Evolutionary conservation across 306 rosid genomes (phyloP).

Genomic region (Ceratonia siliqua): DNA sequence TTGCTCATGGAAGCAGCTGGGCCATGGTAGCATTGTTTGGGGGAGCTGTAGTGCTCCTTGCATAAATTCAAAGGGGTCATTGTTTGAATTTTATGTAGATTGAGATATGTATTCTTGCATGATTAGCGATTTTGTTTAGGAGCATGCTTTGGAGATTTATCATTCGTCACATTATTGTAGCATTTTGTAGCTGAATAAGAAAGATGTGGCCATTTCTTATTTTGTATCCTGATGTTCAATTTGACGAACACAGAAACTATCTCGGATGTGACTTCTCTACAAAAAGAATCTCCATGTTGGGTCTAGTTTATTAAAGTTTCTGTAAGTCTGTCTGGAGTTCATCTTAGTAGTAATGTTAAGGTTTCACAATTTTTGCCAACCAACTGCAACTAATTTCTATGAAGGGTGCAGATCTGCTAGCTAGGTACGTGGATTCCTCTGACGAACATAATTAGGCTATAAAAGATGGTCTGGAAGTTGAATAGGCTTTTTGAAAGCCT

Average conservation of each 20-base stretch:
- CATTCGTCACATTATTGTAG: constrained; percentile 12
- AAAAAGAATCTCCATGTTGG: background rate
- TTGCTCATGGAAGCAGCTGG: constrained; percentile 38
- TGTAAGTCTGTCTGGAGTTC: too few species aligned
- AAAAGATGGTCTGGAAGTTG: background rate
- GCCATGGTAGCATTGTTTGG: constrained; percentile 37
- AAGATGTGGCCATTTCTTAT: constrained; percentile 28
- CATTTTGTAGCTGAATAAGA: constrained; percentile 48
- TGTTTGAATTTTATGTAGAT: constrained; percentile 26
- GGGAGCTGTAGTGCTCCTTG: constrained; percentile 37
- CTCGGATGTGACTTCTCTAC: background rate
- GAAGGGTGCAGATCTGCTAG: background rate
- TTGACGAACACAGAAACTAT: background rate
- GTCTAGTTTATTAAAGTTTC: background rate
- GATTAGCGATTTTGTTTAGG: constrained; percentile 32
- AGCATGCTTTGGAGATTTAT: constrained; percentile 29
- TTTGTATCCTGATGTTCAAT: background rate
- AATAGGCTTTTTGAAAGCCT: background rate
- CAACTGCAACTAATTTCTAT: background rate
- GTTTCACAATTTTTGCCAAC: background rate
- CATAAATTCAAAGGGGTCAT: background rate
- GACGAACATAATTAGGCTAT: background rate
- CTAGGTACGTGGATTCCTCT: background rate
- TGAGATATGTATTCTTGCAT: constrained; percentile 35
- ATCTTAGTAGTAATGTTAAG: background rate